Base-by-base conservation (phyloP, 2,329 filamentous ascomycete species). In the Exophiala spinifera region DNA sequence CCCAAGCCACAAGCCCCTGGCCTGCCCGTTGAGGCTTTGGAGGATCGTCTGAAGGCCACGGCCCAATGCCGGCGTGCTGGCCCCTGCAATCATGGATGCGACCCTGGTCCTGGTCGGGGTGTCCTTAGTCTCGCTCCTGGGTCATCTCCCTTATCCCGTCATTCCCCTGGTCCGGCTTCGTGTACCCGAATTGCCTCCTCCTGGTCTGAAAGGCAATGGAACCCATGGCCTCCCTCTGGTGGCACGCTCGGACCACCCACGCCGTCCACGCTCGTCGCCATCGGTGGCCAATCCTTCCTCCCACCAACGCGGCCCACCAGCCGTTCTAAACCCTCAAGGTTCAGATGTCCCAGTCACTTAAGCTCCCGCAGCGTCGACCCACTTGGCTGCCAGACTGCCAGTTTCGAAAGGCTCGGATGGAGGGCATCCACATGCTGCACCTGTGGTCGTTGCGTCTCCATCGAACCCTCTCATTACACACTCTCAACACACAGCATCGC, bases 21-120 rank as follows among this genome's bases (percentile, higher is more conserved):
- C 53, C 53, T 20, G 49, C 49, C 49, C 54, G 54, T 60, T 63
- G 59, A 58, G 60, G 57, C 58, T 56, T 59, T 58, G 56, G 50
- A 49, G 49, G 55, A 39, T 50, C 39, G 47, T 20, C 37, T 25
- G 20, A 44, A 15, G 21, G 37, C n/a, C 11, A 44, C 23, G 34
- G 46, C 21, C 49, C 47, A 57, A 53, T 39, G 33, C 31, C 42
- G 43, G n/a, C 28, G 31, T 42, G 20, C 43, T 48, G 51, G 33
- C 48, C 47, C 33, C n/a, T 43, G 37, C 21, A 23, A 21, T 40
- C 39, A 43, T 54, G 40, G 34, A 45, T 53, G 36, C 42, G 15
- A 47, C 47, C 50, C 55, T 53, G 55, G 50, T 37, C 50, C 47
- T 34, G 45, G 50, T 23, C 19, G 31, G 34, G 50, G 42, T 44